Percentiles rank a stretch among this genome's conserved stretches.
Evolutionary conservation across 345 rosid species (phyloP).

Genomic region (Eucalyptus erythrocorys): DNA sequence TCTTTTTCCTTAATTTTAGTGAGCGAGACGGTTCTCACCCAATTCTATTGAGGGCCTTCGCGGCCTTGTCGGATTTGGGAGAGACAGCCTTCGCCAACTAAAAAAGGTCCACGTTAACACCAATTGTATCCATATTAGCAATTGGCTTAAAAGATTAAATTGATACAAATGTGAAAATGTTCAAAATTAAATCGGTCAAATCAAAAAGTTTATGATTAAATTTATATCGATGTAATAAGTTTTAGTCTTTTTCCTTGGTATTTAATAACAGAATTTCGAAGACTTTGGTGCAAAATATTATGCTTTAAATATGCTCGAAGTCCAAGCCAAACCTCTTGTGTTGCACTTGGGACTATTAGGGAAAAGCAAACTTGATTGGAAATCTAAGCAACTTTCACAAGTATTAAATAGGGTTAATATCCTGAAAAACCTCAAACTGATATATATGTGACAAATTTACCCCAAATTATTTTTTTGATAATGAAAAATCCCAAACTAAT

Average conservation of each 20-base stretch:
- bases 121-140: rapidly evolving
- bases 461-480: too few relatives aligned
- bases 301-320: background rate
- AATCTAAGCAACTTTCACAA: background rate
- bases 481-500: too few relatives aligned
- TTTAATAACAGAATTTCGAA: background rate
- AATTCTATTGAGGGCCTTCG: rapidly evolving
- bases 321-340: background rate
- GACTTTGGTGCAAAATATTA: background rate
- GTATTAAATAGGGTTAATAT: background rate
- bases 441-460: too few relatives aligned
- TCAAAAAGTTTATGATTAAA: rapidly evolving
- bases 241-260: background rate
- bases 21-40: rapidly evolving
- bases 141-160: too few relatives aligned
- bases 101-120: rapidly evolving
- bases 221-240: too few relatives aligned
- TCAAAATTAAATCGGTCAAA: rapidly evolving
- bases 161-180: rapidly evolving
- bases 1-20: too few relatives aligned
- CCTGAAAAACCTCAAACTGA: too few relatives aligned
- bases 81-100: rapidly evolving
- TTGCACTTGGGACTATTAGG: background rate
- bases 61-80: rapidly evolving
- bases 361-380: background rate